phyloP scores from a whole-genome alignment of 1,284 basidiomycete species.

The Inonotus obliquus region DNA sequence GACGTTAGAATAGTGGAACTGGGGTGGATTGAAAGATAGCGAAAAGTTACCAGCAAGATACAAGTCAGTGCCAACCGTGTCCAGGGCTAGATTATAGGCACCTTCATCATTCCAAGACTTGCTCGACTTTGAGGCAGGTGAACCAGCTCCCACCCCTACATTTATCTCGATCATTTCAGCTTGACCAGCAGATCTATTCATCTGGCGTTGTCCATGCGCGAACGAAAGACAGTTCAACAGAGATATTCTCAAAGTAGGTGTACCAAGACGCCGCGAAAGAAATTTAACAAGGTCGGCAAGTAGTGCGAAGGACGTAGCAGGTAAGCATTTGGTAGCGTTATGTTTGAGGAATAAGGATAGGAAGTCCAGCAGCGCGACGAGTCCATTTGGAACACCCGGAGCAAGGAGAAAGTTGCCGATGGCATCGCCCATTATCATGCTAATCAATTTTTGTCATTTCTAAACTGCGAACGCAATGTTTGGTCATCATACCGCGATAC shows the following conservation, averaged over 20 bases:
- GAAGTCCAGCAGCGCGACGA: slow-evolving; percentile 28
- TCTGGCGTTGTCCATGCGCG: slow-evolving; percentile 24
- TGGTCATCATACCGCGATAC: slow-evolving; percentile 1
- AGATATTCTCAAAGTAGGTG: slow-evolving; percentile 13
- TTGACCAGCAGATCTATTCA: slow-evolving; percentile 20
- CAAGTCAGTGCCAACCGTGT: slow-evolving; percentile 28
- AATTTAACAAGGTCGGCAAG: slow-evolving; percentile 12
- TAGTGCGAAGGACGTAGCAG: slow-evolving; percentile 24
- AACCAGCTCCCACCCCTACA: background rate
- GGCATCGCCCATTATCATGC: background rate
- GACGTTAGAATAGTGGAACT: background rate
- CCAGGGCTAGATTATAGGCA: slow-evolving; percentile 30
- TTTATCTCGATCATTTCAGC: slow-evolving; percentile 8
- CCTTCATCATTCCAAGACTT: slow-evolving; percentile 23
- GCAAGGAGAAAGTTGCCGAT: background rate
- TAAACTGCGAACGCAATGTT: background rate
- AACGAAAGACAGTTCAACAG: slow-evolving; percentile 30
- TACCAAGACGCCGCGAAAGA: slow-evolving; percentile 6
- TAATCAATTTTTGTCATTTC: background rate
- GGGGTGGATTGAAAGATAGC: background rate
- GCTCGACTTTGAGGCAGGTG: background rate
- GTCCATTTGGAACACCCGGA: background rate
- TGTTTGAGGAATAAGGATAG: slow-evolving; percentile 32
- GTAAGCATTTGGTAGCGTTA: slow-evolving; percentile 24
- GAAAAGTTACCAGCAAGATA: slow-evolving; percentile 29